Conservation (phyloP, 352 stramenopile genomes). For the Globisporangium camurandrum region DNA sequence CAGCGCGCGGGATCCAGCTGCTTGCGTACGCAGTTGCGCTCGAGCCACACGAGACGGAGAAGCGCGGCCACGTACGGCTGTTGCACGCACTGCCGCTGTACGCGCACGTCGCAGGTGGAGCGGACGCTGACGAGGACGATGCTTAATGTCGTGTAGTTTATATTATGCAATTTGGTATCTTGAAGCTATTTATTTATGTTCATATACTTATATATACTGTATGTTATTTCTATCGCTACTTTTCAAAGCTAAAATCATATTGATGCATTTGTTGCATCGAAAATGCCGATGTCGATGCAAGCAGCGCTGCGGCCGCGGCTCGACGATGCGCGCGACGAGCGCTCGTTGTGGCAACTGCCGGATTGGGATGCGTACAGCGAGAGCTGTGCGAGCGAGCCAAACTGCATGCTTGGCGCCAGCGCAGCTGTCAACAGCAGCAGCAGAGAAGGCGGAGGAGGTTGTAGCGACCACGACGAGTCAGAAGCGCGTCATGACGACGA, state of each 20-base stretch:
- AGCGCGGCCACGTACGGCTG: constrained; percentile 29
- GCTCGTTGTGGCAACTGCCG: constrained; percentile 29
- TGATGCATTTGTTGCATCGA: too few species aligned
- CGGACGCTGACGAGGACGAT: background rate
- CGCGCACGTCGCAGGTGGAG: background rate
- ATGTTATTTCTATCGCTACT: too few species aligned
- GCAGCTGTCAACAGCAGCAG: constrained; percentile 5
- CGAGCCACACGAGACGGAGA: constrained; percentile 29
- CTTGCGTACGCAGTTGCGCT: constrained; percentile 52
- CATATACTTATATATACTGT: too few species aligned
- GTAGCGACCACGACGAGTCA: too few species aligned
- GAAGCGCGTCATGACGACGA: background rate
- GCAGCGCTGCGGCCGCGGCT: constrained; percentile 8
- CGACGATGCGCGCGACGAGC: background rate
- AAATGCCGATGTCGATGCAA: constrained; percentile 5
- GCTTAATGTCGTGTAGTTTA: too few species aligned
- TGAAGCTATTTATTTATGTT: too few species aligned
- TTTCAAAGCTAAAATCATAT: too few species aligned
- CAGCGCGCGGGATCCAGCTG: constrained; percentile 43
- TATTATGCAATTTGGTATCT: too few species aligned
- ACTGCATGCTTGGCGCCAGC: background rate
- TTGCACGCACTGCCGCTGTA: constrained; percentile 31
- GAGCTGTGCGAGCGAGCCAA: constrained; percentile 15
- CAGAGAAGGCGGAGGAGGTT: background rate
- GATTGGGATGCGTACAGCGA: constrained; percentile 55